Base-by-base conservation (phyloP, 306 rosid genomes). In the Corylus heterophylla region DNA sequence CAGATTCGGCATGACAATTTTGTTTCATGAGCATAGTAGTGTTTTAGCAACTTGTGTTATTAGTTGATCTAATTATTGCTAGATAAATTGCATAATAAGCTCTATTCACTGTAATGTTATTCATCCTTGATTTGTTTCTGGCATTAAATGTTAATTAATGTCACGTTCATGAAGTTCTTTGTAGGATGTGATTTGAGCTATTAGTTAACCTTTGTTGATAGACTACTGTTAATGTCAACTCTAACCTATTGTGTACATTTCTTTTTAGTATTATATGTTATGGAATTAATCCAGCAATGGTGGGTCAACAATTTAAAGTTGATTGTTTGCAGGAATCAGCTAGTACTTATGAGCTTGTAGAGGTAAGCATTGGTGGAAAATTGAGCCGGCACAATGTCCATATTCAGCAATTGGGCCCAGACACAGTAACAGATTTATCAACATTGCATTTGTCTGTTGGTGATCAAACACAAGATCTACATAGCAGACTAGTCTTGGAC, bases 381-480 rank as follows among this genome's bases (percentile, higher is more conserved):
- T 77, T 95, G 68, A 83, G 99, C 75, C 85, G 99, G 78, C 99
- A 95, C 86, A 95, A 95, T 88, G 86, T 95, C 69, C 94, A 89
- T 85, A 85, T 95, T 56, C 89, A 91, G 66, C 99, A 95, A 78
- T 67, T 91, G 67, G 99, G 99, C 71, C 93, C 98, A 0, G 92
- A 93, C 49, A 95, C 99, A 0, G 78, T 78, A 18, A 95, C 98
- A 0, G 92, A 91, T 73, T 74, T 95, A 82, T 91, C 98, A 17
- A 87, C 99, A 7, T 68, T 95, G 73, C 99, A 95, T 80, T 80
- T 95, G 82, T 88, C 90, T 78, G 89, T 86, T 25, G 86, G 88
- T 16, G 82, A 93, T 79, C 99, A 93, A 83, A 91, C 97, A 49
- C 99, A 95, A 83, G 99, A 95, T 88, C 87, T 95, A 42, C 99